Conservation (phyloP, 441 rosid genomes). For the Adansonia madagascariensis region DNA sequence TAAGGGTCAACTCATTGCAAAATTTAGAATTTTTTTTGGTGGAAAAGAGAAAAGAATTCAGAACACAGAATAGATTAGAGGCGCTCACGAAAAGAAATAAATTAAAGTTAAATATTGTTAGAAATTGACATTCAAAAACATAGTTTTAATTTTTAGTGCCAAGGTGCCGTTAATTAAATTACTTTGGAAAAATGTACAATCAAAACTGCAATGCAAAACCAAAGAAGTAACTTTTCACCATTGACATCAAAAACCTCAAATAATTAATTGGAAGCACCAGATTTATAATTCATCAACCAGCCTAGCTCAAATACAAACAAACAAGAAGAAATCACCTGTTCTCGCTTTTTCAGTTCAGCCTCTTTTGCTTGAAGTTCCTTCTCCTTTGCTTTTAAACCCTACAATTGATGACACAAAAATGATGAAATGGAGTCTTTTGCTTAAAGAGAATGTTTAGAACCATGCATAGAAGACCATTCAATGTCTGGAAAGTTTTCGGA, state of each 20-base stretch:
- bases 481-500: conserved; percentile 18
- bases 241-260: background rate
- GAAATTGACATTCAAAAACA: background rate
- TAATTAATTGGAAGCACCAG: background rate
- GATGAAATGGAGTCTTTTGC: background rate
- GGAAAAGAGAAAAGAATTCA: background rate
- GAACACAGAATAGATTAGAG: background rate
- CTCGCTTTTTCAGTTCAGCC: conserved; percentile 80
- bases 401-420: conserved; percentile 26
- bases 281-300: background rate
- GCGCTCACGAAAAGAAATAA: background rate
- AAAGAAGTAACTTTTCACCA: background rate
- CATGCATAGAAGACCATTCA: conserved; percentile 2
- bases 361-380: conserved; percentile 92
- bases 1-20: background rate
- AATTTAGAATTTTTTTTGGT: background rate
- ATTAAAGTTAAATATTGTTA: background rate
- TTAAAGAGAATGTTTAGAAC: conserved; percentile 14
- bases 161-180: background rate
- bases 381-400: conserved; percentile 89
- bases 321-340: conserved; percentile 59
- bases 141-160: background rate
- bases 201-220: background rate
- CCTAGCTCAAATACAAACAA: conserved; percentile 5
- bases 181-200: background rate